These are phyloP conservation scores for Xanthoconium purpureum DNA, from an alignment of 768 basidiomycete genomes.

Conservation along the genomic window DNA sequence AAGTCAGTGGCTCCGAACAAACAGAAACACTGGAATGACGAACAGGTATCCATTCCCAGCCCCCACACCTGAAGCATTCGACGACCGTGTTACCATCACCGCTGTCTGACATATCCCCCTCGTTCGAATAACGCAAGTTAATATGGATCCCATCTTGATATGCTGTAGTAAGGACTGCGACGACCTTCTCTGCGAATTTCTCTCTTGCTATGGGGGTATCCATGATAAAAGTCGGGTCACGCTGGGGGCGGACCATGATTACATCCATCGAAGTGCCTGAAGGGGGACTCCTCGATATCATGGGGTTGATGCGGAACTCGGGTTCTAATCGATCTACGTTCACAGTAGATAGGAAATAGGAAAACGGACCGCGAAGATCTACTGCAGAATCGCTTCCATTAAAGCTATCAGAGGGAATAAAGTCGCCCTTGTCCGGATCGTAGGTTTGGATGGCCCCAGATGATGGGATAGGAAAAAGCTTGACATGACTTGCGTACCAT, in stretches of 20 bases:
- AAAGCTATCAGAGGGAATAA: constrained; percentile 43
- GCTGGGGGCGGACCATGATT: constrained; percentile 69
- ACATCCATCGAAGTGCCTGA: constrained; percentile 60
- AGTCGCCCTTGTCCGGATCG: constrained; percentile 46
- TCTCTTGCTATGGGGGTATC: constrained; percentile 45
- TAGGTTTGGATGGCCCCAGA: constrained; percentile 54
- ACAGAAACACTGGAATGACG: constrained; percentile 24
- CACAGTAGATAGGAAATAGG: constrained; percentile 79
- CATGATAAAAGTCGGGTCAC: constrained; percentile 45
- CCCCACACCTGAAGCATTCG: constrained; percentile 74
- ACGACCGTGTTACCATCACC: constrained; percentile 55
- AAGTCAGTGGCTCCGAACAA: not conserved
- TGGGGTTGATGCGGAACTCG: constrained; percentile 72
- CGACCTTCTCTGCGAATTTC: constrained; percentile 51
- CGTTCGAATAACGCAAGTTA: constrained; percentile 49
- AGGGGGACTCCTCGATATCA: constrained; percentile 46
- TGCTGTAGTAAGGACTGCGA: constrained; percentile 58
- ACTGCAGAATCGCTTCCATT: constrained; percentile 36
- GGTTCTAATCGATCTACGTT: constrained; percentile 88
- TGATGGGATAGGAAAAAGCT: constrained; percentile 47
- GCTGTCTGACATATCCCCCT: constrained; percentile 40
- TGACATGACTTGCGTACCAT: constrained; percentile 65
- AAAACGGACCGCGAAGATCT: constrained; percentile 71
- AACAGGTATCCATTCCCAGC: constrained; percentile 89
- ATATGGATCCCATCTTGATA: constrained; percentile 77